Evolutionary conservation across 352 stramenopile species (phyloP).

Genomic region (Elongisporangium undulatum): DNA sequence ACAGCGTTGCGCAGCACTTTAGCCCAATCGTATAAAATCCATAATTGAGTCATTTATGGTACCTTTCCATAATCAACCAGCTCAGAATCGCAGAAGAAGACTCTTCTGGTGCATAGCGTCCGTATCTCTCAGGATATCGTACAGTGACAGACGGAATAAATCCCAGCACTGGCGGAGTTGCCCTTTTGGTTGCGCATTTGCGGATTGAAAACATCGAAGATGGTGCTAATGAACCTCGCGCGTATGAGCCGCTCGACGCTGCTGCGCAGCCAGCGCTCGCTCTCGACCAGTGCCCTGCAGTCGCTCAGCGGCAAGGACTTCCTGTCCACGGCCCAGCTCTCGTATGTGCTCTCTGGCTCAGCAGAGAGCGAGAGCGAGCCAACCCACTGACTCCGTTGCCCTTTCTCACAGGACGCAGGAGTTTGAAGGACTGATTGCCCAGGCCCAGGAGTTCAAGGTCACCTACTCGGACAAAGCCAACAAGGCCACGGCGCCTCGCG

Average conservation of each 20-base stretch:
- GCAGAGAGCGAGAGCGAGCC: neutral
- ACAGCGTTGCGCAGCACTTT: neutral
- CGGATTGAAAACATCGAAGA: neutral
- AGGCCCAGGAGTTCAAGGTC: slow-evolving; percentile 67
- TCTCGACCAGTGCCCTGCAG: slow-evolving; percentile 15
- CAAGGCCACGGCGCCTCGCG: slow-evolving; percentile 47
- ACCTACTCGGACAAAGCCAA: slow-evolving; percentile 52
- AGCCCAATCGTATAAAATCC: neutral
- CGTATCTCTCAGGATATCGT: neutral
- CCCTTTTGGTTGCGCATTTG: neutral
- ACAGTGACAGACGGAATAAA: neutral
- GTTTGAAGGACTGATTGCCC: slow-evolving; percentile 54
- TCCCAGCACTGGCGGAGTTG: neutral
- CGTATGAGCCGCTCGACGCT: neutral
- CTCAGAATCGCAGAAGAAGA: no score
- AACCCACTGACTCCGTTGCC: neutral
- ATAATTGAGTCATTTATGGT: neutral
- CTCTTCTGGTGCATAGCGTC: neutral
- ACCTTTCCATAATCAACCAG: neutral
- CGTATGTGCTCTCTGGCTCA: slow-evolving; percentile 11
- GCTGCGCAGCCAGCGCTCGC: neutral
- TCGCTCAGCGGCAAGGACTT: slow-evolving; percentile 66
- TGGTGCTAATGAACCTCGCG: neutral
- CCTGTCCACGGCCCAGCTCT: slow-evolving; percentile 66
- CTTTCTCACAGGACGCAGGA: slow-evolving; percentile 17